Evolutionary conservation across 1,284 basidiomycete species (phyloP).

Genomic region (Tausonia pullulans): DNA sequence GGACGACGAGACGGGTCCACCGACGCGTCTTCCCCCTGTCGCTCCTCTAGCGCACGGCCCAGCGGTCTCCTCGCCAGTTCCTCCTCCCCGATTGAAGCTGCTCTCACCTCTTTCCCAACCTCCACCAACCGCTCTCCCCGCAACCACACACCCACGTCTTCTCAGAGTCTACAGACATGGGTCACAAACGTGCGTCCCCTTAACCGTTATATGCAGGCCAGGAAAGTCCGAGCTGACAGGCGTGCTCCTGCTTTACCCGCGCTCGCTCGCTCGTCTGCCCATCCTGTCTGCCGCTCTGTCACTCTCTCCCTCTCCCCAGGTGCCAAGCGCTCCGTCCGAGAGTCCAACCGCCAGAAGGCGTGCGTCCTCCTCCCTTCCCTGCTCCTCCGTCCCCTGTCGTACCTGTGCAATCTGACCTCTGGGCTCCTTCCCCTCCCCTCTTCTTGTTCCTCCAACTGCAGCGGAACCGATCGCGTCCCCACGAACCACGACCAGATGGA

Average conservation of each 20-base stretch:
- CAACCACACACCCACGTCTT: too few relatives aligned
- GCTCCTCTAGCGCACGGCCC: too few relatives aligned
- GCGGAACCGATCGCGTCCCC: constrained; percentile 7
- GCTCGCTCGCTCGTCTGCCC: neutral
- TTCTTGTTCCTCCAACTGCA: neutral
- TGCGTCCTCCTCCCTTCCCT: neutral
- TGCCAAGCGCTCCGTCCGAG: constrained; percentile 14
- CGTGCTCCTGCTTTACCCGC: neutral
- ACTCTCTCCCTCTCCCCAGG: neutral
- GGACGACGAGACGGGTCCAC: too few relatives aligned
- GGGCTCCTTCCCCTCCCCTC: neutral
- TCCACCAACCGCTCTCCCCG: too few relatives aligned
- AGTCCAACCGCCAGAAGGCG: constrained; percentile 4
- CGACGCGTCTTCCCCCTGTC: too few relatives aligned
- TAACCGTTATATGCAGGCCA: neutral
- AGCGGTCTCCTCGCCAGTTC: too few relatives aligned
- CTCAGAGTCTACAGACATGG: neutral
- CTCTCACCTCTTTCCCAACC: too few relatives aligned
- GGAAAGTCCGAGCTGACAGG: too few relatives aligned
- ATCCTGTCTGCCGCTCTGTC: neutral
- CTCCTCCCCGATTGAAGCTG: too few relatives aligned
- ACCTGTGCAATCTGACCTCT: neutral
- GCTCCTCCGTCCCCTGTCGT: neutral
- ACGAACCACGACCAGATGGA: constrained; percentile 1
- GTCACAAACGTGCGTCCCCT: constrained; percentile 5